Base-by-base conservation (phyloP, 2,329 filamentous ascomycete species). In the Nectriaceae sp. region DNA sequence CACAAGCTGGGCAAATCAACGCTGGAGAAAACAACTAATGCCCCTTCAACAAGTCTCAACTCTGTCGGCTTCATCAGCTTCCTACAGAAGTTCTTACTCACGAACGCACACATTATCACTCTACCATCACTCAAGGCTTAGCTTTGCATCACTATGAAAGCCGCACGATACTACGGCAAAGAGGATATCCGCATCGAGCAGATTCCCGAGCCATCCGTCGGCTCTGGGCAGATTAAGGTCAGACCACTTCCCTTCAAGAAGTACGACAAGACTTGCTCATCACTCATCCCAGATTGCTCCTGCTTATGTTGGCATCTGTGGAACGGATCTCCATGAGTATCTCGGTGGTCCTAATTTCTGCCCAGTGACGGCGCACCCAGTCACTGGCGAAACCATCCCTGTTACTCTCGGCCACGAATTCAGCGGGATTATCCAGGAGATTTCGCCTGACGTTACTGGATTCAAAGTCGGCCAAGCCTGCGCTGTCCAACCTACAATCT, bases 341-440 rank as follows among this genome's bases (percentile, higher is more conserved):
- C 44, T 65, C 2, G 63, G 63, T n/a, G 66, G 65, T 4, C 62
- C 66, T 4, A 68, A 65, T 44, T 60, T 68, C 39, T 67, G 65
- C 39, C 66, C 65, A 3, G 73, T 75, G 1, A 79, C 80, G 3
- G 79, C 82, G 1, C 84, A 87, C 57, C 76, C 76, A 2, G 65
- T 86, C 19, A 87, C 83, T 0, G 70, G 75, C 24, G 79, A 80
- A 47, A 72, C 70, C 1, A 73, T 82, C 29, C 84, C 83, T 3
- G 73, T 86, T 10, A 83, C 76, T 0, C 70, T 87, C 10, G 84
- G 85, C 21, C 84, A 88, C 59, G 85, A 88, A 60, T 84, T 87
- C 64, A 79, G 76, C 3, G 84, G 84, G 11, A 74, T 75, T 2
- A 70, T 88, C 24, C 72, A 76, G 11, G 80, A 84, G 54, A 67